phyloP scores from a whole-genome alignment of 441 rosid species.

The California macrophylla region DNA sequence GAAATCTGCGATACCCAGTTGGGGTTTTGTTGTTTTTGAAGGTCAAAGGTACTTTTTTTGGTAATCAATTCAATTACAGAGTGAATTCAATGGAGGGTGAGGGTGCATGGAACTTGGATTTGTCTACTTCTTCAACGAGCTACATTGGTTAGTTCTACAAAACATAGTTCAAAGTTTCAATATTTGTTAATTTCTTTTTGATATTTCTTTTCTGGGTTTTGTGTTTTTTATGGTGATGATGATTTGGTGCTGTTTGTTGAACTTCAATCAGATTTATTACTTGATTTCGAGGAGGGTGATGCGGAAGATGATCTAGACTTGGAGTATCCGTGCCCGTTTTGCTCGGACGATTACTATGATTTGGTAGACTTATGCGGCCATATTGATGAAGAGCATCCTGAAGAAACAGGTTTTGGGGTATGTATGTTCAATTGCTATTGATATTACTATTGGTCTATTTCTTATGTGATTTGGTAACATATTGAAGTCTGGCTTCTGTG shows the following conservation, averaged over 20 bases:
- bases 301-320: constrained; percentile 39
- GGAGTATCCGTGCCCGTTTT: constrained; percentile 50
- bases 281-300: constrained; percentile 44
- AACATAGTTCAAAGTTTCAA: constrained; percentile 26
- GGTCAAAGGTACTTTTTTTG: neutral
- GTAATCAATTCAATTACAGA: neutral
- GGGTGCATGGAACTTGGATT: constrained; percentile 31
- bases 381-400: constrained; percentile 47
- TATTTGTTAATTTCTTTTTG: constrained; percentile 12
- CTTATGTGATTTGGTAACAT: neutral
- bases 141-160: constrained; percentile 27
- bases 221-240: neutral
- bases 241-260: neutral
- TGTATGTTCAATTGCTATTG: neutral
- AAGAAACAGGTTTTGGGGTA: constrained; percentile 48
- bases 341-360: constrained; percentile 46
- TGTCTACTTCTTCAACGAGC: constrained; percentile 43
- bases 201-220: neutral
- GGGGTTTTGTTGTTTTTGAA: neutral
- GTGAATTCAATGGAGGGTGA: constrained; percentile 43
- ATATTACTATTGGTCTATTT: neutral
- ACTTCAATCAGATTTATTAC: constrained; percentile 32
- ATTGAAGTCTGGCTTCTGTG: neutral
- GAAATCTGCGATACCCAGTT: constrained; percentile 1
- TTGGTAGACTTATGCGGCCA: constrained; percentile 49